phyloP scores from a whole-genome alignment of 306 rosid species.

The Fagus sylvatica region DNA sequence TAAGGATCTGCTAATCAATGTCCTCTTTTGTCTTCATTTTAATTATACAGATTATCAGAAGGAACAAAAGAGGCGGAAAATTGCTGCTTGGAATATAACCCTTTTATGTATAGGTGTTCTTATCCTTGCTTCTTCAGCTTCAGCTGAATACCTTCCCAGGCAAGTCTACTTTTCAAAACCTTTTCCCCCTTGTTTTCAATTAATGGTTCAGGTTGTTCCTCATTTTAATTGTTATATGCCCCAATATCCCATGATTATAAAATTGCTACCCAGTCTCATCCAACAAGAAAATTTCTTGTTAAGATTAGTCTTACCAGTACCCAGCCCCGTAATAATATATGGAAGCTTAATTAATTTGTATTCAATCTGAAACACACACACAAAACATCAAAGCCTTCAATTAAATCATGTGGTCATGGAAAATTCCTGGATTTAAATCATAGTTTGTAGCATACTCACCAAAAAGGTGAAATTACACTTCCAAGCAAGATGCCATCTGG shows the following conservation, averaged over 20 bases:
- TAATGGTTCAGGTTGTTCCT: not conserved
- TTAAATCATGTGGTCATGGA: not conserved
- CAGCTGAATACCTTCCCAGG: conserved; percentile 61
- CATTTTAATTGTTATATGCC: not conserved
- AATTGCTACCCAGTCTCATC: not conserved
- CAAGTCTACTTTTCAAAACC: conserved; percentile 25
- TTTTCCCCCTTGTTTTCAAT: not conserved
- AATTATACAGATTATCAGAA: conserved; percentile 36
- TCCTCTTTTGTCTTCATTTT: conserved; percentile 17
- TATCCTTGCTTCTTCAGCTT: conserved; percentile 54
- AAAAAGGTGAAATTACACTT: not conserved
- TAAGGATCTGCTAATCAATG: conserved; percentile 14
- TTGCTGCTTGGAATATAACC: conserved; percentile 66
- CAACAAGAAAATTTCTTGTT: not conserved
- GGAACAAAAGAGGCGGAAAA: conserved; percentile 60
- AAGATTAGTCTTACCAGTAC: not conserved
- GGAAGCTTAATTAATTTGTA: not conserved
- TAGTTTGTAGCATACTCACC: not conserved
- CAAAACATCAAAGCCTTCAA: not conserved
- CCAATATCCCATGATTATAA: not conserved
- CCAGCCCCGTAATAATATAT: not conserved
- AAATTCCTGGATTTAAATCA: not conserved
- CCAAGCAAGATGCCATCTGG: not conserved
- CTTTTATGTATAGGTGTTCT: conserved; percentile 59
- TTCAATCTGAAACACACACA: not conserved